Conservation (phyloP, 163 green algal genomes). For the Volvox carteri region DNA sequence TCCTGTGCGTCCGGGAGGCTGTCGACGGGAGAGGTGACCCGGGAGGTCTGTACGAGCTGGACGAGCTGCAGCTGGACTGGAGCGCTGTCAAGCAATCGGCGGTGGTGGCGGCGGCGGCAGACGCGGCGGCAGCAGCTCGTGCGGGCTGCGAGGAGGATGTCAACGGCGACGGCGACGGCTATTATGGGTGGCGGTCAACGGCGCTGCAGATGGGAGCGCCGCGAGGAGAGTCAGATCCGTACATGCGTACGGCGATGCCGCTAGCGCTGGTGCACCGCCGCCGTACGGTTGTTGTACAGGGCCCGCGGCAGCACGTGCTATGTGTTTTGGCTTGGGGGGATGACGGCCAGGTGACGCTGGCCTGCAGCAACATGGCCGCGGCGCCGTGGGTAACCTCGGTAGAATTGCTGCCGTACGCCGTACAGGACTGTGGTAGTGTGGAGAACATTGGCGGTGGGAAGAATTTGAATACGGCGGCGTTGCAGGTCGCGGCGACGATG, state of each 20-base stretch:
- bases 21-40: conserved; percentile 31
- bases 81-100: neutral
- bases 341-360: neutral
- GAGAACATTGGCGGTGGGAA: too few species aligned
- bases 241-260: neutral
- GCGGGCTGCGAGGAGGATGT: neutral
- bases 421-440: neutral
- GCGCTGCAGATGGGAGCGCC: neutral
- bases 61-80: conserved; percentile 3
- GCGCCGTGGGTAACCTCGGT: neutral
- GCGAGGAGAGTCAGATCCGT: neutral
- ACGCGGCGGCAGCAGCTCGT: too few species aligned
- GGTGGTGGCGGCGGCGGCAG: neutral
- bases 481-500: too few species aligned
- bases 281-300: neutral
- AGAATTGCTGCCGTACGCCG: neutral
- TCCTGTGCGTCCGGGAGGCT: neutral
- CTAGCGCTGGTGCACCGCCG: neutral
- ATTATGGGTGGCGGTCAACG: neutral
- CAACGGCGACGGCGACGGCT: neutral
- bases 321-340: neutral
- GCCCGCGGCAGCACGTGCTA: neutral
- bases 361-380: conserved; percentile 32
- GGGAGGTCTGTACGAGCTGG: conserved; percentile 38
- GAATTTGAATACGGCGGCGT: neutral